Conservation (phyloP, 2,329 filamentous ascomycete genomes). For the Diaporthe citriasiana region DNA sequence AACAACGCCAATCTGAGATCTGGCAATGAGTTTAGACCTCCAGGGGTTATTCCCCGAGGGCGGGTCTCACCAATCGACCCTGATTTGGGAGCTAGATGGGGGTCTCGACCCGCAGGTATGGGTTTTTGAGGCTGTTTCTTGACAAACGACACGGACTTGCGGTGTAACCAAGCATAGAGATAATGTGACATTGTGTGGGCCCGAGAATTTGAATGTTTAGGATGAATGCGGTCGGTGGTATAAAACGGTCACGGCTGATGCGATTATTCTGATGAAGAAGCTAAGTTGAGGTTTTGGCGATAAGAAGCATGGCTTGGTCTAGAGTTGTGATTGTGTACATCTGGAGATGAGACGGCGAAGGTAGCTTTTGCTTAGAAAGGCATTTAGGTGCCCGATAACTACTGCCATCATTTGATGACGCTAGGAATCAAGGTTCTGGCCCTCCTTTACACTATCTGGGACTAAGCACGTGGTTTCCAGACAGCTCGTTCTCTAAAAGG, state of each 20-base stretch:
- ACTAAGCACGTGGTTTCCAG: neutral
- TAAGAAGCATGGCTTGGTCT: neutral
- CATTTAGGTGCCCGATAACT: neutral
- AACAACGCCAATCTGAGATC: neutral
- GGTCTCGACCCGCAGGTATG: too few relatives aligned
- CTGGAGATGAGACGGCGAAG: neutral
- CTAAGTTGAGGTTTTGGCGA: neutral
- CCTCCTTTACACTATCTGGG: neutral
- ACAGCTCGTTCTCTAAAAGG: neutral
- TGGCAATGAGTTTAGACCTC: too few relatives aligned
- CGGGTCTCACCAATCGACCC: too few relatives aligned
- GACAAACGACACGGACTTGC: neutral
- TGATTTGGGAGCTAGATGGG: too few relatives aligned
- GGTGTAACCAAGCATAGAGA: neutral
- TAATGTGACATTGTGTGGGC: neutral
- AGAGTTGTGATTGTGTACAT: neutral
- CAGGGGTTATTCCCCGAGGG: too few relatives aligned
- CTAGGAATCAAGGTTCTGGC: neutral
- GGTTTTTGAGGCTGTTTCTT: neutral
- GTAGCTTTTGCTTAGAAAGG: too few relatives aligned
- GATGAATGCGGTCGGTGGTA: neutral
- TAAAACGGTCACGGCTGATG: neutral
- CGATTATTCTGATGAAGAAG: neutral
- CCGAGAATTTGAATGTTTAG: too few relatives aligned
- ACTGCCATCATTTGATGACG: neutral